Conservation (phyloP, 2,329 filamentous ascomycete species). For the Fusarium decemcellulare region DNA sequence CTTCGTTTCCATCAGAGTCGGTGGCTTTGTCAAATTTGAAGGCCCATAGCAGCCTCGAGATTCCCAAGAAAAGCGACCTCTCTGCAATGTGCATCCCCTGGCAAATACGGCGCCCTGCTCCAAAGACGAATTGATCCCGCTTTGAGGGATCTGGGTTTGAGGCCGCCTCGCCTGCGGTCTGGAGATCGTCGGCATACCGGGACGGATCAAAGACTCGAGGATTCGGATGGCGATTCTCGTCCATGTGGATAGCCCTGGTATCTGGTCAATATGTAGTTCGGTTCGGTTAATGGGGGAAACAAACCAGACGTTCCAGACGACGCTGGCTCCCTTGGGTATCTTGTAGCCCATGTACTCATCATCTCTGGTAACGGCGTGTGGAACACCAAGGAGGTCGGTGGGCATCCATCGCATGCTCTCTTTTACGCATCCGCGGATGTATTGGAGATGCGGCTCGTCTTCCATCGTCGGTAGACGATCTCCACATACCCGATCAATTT, state of each 20-base stretch:
- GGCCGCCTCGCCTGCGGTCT: constrained; percentile 26
- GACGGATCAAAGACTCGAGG: constrained; percentile 53
- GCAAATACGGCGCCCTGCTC: constrained; percentile 32
- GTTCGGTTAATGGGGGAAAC: neutral
- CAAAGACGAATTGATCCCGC: constrained; percentile 34
- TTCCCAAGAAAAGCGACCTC: constrained; percentile 26
- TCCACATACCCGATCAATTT: constrained; percentile 62
- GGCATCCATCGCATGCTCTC: constrained; percentile 52
- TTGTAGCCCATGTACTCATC: constrained; percentile 39
- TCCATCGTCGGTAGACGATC: constrained; percentile 58
- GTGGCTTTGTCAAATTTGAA: constrained; percentile 15
- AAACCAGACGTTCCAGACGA: constrained; percentile 45
- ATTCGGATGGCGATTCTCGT: constrained; percentile 74
- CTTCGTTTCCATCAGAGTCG: neutral
- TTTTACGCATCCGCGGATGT: constrained; percentile 53
- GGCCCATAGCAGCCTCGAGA: constrained; percentile 27
- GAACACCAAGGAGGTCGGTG: constrained; percentile 51
- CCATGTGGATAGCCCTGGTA: constrained; percentile 67
- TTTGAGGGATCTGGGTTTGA: constrained; percentile 17
- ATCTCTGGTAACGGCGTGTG: constrained; percentile 53
- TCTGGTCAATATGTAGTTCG: neutral
- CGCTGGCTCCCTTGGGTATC: constrained; percentile 47
- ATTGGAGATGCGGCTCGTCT: constrained; percentile 61
- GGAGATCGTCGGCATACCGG: constrained; percentile 39
- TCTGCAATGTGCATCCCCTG: constrained; percentile 37